Conservation (phyloP, 2,329 filamentous ascomycete genomes). For the Alternaria burnsii region DNA sequence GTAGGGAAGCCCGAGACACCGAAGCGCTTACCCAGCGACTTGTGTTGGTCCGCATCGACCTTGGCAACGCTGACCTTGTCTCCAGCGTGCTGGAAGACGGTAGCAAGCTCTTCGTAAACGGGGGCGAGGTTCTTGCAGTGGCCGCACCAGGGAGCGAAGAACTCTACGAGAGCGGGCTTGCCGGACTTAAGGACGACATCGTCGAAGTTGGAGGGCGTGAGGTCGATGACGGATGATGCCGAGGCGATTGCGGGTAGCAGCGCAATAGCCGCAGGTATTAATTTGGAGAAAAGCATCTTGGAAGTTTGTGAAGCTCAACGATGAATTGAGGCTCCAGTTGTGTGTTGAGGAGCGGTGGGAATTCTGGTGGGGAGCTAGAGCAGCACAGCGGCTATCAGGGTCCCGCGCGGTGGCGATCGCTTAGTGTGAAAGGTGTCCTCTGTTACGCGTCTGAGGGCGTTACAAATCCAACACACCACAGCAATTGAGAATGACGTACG, state of each 20-base stretch:
- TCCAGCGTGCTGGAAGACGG: slow-evolving; percentile 75
- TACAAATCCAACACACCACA: slow-evolving; percentile 34
- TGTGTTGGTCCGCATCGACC: slow-evolving; percentile 93
- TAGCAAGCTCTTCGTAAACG: slow-evolving; percentile 88
- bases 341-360: slow-evolving; percentile 22
- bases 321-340: slow-evolving; percentile 27
- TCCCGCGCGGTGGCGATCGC: slow-evolving; percentile 31
- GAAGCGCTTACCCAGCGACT: slow-evolving; percentile 82
- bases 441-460: slow-evolving; percentile 26
- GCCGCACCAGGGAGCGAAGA: slow-evolving; percentile 98
- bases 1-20: slow-evolving; percentile 95
- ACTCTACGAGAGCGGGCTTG: slow-evolving; percentile 95
- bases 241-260: slow-evolving; percentile 56
- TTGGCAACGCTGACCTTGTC: slow-evolving; percentile 88
- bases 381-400: slow-evolving; percentile 23
- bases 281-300: slow-evolving; percentile 45
- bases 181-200: slow-evolving; percentile 85
- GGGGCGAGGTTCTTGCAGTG: slow-evolving; percentile 99
- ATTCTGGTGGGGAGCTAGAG: slow-evolving; percentile 25
- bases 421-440: slow-evolving; percentile 46
- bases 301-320: slow-evolving; percentile 27
- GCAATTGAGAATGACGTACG: slow-evolving; percentile 5
- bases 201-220: slow-evolving; percentile 92
- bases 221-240: slow-evolving; percentile 86
- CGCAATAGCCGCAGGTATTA: slow-evolving; percentile 44